Percentiles rank a stretch among this genome's conserved stretches.
These are phyloP conservation scores for Sporothrix curviconia DNA, from an alignment of 2,329 filamentous ascomycete genomes.

Conservation along the genomic window DNA sequence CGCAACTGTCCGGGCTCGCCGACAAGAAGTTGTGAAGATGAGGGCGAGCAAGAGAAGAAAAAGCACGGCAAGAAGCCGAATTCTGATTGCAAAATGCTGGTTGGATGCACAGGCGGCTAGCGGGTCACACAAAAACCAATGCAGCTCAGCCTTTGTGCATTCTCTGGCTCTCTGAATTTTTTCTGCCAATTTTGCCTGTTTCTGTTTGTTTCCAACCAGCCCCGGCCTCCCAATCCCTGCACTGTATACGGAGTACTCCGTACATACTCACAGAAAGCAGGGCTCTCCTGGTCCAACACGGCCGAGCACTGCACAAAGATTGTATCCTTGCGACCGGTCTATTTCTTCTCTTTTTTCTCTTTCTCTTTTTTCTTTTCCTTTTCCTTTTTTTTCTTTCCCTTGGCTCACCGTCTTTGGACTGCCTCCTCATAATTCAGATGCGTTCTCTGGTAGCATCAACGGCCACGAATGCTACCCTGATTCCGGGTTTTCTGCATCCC, in stretches of 20 bases:
- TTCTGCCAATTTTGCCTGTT: too few species aligned
- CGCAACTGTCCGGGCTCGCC: neutral
- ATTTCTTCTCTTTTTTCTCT: too few species aligned
- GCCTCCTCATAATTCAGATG: too few species aligned
- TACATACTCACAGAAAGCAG: too few species aligned
- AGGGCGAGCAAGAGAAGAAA: neutral
- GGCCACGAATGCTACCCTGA: slow-evolving; percentile 26
- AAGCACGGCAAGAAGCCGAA: neutral
- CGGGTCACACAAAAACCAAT: neutral
- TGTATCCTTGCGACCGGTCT: too few species aligned
- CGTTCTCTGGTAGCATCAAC: slow-evolving; percentile 3
- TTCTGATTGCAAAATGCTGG: neutral
- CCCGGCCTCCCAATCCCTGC: too few species aligned
- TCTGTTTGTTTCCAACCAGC: too few species aligned
- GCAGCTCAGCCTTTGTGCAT: too few species aligned
- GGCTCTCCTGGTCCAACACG: slow-evolving; percentile 17
- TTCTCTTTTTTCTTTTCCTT: too few species aligned
- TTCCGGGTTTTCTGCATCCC: slow-evolving; percentile 25
- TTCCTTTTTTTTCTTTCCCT: neutral
- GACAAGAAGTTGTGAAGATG: neutral
- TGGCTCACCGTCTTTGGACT: neutral
- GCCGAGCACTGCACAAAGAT: too few species aligned
- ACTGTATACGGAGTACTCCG: too few species aligned
- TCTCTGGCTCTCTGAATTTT: too few species aligned
- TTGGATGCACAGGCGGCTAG: neutral